Percentiles rank a stretch among this genome's conserved stretches.
Conservation (phyloP, 2,329 filamentous ascomycete genomes). For the Arthroderma sp. region DNA sequence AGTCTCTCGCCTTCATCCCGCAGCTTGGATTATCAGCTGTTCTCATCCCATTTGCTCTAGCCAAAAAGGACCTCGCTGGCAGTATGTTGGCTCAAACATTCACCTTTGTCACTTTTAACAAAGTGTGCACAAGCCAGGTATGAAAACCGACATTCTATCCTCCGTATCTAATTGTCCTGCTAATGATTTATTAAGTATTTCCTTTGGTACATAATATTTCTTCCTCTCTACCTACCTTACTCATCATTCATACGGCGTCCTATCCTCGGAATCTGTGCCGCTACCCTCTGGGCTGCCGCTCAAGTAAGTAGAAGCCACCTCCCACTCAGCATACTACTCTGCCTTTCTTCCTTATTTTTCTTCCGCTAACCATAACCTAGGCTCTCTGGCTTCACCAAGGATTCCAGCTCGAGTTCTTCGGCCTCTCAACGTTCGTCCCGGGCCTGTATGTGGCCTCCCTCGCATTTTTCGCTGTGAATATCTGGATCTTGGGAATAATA, state of each 20-base stretch:
- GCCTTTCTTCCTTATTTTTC: too few relatives aligned
- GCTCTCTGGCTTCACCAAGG: conserved; percentile 63
- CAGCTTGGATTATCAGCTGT: conserved; percentile 71
- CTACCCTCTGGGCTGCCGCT: conserved; percentile 58
- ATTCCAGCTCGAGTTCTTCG: conserved; percentile 66
- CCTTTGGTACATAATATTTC: conserved; percentile 90
- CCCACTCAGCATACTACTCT: too few relatives aligned
- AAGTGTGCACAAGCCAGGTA: conserved; percentile 97
- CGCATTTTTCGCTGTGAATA: conserved; percentile 72
- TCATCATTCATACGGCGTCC: conserved; percentile 57
- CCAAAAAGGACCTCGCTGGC: conserved; percentile 66
- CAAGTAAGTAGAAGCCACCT: conserved; percentile 40
- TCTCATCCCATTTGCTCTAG: conserved; percentile 60
- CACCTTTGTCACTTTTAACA: conserved; percentile 95
- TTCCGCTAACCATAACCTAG: conserved; percentile 14
- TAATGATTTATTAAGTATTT: conserved; percentile 57
- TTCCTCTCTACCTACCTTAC: conserved; percentile 76
- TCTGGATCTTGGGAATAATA: conserved; percentile 73
- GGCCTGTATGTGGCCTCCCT: conserved; percentile 67
- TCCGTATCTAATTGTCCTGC: conserved; percentile 4
- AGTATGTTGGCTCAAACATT: conserved; percentile 93
- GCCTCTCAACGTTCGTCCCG: conserved; percentile 68
- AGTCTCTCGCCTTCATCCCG: conserved; percentile 77
- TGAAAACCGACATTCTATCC: conserved; percentile 13
- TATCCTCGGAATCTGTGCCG: conserved; percentile 49